These are phyloP conservation scores for Boletus pseudopeckii DNA, from an alignment of 768 basidiomycete species.

Conservation along the genomic window DNA sequence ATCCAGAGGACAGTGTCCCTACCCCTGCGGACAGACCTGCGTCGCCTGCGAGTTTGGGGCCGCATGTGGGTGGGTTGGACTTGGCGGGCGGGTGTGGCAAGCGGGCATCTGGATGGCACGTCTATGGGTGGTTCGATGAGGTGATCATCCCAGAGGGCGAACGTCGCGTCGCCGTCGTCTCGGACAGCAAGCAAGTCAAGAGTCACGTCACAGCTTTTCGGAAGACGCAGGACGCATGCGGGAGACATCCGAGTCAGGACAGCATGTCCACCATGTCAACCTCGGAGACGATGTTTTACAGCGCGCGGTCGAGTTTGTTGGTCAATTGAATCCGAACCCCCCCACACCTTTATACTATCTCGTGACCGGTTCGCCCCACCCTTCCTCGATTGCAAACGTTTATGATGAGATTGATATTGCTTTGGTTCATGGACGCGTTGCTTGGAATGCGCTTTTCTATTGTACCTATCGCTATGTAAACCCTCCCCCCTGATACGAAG, in stretches of 20 bases:
- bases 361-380: neutral
- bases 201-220: slow-evolving; percentile 14
- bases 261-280: slow-evolving; percentile 25
- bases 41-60: slow-evolving; percentile 25
- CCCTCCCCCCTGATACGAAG: neutral
- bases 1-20: slow-evolving; percentile 3
- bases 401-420: neutral
- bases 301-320: slow-evolving; percentile 29
- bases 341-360: neutral
- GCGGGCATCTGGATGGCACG: slow-evolving; percentile 33
- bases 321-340: slow-evolving; percentile 4
- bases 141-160: slow-evolving; percentile 4
- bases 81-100: slow-evolving; percentile 30
- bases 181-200: slow-evolving; percentile 1
- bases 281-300: slow-evolving; percentile 27
- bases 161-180: neutral
- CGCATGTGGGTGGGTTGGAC: slow-evolving; percentile 29
- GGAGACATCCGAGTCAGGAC: slow-evolving; percentile 25
- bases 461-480: slow-evolving; percentile 2
- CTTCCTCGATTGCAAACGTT: neutral
- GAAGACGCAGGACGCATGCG: neutral
- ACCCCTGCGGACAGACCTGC: slow-evolving; percentile 5
- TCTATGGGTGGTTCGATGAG: slow-evolving; percentile 30
- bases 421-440: neutral
- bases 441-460: neutral